Evolutionary conservation across 1,139 yeast genomes (phyloP).

Genomic region (Lodderomyces oxycetoniae): DNA sequence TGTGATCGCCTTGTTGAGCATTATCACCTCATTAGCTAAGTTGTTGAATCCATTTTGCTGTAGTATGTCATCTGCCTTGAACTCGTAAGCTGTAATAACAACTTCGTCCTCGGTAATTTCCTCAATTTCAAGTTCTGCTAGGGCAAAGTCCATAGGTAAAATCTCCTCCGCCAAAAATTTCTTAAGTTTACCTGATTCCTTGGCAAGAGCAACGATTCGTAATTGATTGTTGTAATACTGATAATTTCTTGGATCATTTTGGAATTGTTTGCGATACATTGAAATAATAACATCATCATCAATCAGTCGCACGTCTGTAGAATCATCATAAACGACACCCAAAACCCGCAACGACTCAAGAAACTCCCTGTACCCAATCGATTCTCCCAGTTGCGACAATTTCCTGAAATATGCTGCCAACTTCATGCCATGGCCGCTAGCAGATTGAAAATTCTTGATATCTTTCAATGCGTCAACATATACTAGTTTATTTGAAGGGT

Average conservation of each 20-base stretch:
- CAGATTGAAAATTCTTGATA: conserved; percentile 9
- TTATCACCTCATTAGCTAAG: conserved; percentile 37
- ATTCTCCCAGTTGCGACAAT: conserved; percentile 47
- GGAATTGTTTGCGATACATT: conserved; percentile 39
- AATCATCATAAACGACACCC: conserved; percentile 37
- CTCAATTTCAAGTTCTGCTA: conserved; percentile 55
- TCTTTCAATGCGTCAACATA: conserved; percentile 61
- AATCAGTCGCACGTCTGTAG: conserved; percentile 17
- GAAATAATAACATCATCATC: conserved; percentile 45
- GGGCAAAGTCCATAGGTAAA: conserved; percentile 52
- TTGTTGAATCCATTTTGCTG: conserved; percentile 51
- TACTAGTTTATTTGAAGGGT: conserved; percentile 48
- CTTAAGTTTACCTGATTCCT: conserved; percentile 40
- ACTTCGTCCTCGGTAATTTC: conserved; percentile 72
- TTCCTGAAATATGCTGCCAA: conserved; percentile 48
- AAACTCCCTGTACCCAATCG: conserved; percentile 60
- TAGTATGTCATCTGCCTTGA: conserved; percentile 59
- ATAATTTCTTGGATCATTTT: conserved; percentile 33
- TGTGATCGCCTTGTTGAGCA: conserved; percentile 33
- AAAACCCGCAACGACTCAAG: conserved; percentile 49
- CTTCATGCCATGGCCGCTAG: conserved; percentile 13
- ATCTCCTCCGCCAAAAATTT: conserved; percentile 53
- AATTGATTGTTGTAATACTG: conserved; percentile 34
- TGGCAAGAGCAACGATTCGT: conserved; percentile 39
- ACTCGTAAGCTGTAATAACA: conserved; percentile 63